These are phyloP conservation scores for Euphorbia schlechtendalii DNA, from an alignment of 441 rosid species.

Conservation along the genomic window DNA sequence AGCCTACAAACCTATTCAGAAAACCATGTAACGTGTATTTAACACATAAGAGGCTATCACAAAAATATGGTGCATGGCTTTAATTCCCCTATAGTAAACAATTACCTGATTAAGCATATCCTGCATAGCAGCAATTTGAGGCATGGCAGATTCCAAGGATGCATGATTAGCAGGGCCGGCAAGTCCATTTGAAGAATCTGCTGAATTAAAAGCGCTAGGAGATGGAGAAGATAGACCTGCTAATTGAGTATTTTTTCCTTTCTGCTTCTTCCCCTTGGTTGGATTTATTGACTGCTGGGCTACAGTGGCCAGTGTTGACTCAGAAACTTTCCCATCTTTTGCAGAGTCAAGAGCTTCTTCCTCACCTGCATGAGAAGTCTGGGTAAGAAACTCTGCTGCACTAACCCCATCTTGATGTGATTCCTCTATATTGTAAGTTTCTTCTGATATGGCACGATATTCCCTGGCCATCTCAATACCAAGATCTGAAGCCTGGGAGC, in stretches of 20 bases:
- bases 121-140: constrained; percentile 53
- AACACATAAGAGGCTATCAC: neutral
- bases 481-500: constrained; percentile 68
- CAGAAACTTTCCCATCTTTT: constrained; percentile 42
- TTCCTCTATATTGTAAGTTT: constrained; percentile 33
- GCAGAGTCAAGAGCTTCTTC: constrained; percentile 36
- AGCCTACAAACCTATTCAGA: neutral
- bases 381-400: constrained; percentile 31
- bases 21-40: neutral
- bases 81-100: neutral
- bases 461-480: constrained; percentile 50
- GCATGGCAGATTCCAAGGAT: constrained; percentile 28
- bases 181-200: constrained; percentile 43
- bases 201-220: constrained; percentile 45
- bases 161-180: constrained; percentile 33
- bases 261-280: constrained; percentile 54
- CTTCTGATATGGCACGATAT: constrained; percentile 38
- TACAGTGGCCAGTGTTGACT: constrained; percentile 28
- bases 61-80: neutral
- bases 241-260: constrained; percentile 45
- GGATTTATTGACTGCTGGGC: constrained; percentile 34
- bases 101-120: constrained; percentile 72
- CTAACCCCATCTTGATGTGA: constrained; percentile 23
- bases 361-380: constrained; percentile 30
- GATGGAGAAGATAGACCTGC: constrained; percentile 44